A percentile compares a stretch with the other conserved stretches of the same genome.
These are phyloP conservation scores for Panaeolus papilionaceus DNA, from an alignment of 768 basidiomycete genomes.

Conservation along the genomic window DNA sequence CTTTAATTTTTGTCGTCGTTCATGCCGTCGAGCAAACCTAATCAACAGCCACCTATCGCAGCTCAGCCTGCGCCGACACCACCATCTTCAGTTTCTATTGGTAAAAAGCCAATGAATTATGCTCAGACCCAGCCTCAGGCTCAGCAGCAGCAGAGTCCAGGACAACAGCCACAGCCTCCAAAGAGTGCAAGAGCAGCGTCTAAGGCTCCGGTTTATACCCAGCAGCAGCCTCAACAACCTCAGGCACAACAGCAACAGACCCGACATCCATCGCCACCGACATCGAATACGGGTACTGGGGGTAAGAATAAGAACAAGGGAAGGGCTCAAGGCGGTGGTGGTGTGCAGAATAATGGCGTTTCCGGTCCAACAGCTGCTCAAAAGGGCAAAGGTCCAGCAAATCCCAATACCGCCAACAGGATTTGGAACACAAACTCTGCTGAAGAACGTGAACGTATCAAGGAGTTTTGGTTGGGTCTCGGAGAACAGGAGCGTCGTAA, in stretches of 20 bases:
- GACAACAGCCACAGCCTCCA: conserved; percentile 43
- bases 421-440: conserved; percentile 94
- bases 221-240: conserved; percentile 42
- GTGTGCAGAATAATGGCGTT: conserved; percentile 41
- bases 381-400: conserved; percentile 42
- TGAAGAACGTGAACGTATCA: conserved; percentile 96
- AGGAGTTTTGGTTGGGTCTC: conserved; percentile 97
- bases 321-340: conserved; percentile 21
- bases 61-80: conserved; percentile 38
- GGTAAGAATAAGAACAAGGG: conserved; percentile 27
- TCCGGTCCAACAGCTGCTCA: conserved; percentile 33
- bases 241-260: conserved; percentile 45
- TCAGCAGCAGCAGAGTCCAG: conserved; percentile 39
- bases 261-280: conserved; percentile 55
- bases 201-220: conserved; percentile 20
- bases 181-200: conserved; percentile 27
- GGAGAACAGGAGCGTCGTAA: conserved; percentile 88
- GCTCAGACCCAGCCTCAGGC: conserved; percentile 30
- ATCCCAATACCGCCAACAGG: conserved; percentile 60
- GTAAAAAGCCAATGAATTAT: conserved; percentile 93
- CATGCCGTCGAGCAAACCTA: conserved; percentile 44
- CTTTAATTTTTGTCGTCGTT: conserved; percentile 30
- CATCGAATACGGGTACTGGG: conserved; percentile 44
- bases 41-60: conserved; percentile 25
- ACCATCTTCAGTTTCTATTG: conserved; percentile 85